Evolutionary conservation across 1,139 yeast genomes (phyloP), one percentile per base, ranked within the genome.

Genomic region (Suhomyces taliae): DNA sequence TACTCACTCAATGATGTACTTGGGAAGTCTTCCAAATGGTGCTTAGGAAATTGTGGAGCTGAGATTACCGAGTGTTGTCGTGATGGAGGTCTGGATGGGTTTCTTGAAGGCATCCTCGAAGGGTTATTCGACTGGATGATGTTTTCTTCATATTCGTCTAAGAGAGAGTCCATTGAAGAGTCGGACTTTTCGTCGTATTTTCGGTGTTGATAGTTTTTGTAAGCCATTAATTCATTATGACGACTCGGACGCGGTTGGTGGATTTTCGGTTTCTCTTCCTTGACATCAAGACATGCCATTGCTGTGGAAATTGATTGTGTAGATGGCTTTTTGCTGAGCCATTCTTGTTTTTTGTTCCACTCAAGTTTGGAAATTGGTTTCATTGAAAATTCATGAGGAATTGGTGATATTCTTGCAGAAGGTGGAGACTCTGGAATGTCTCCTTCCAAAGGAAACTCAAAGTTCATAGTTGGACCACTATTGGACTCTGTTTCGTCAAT

Each of bases 61-160:
- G 73, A 65, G 1, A 64, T 54, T 9, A 67, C 44, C 2, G 60
- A 65, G 52, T 44, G 65, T 37, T 49, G 63, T 46, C 72, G 47
- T 10, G 74, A 62, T 40, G 69, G 60, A 15, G 70, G 62, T 36
- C 66, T 60, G 24, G 70, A 60, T 8, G 47, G 64, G 34, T 48
- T 62, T 46, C 72, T 47, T 9, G 74, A 61, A 40, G 68, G 61
- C 27, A 68, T 61, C 36, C 67, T 59, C 19, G 71, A 61, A 19
- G 44, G 37, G 2, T 35, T 37, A 24, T 51, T 51, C 8, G 63
- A 47, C 36, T 60, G 57, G 5, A 69, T 60, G 36, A 72, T 64
- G 41, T 68, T 69, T 47, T 74, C 77, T 49, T 78, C 81, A 53
- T 79, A 80, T 50, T 76, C 80, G 49, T 79, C 83, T 12, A 81